Conservation (phyloP, 805 yeast genomes). For the Yarrowia sp. region DNA sequence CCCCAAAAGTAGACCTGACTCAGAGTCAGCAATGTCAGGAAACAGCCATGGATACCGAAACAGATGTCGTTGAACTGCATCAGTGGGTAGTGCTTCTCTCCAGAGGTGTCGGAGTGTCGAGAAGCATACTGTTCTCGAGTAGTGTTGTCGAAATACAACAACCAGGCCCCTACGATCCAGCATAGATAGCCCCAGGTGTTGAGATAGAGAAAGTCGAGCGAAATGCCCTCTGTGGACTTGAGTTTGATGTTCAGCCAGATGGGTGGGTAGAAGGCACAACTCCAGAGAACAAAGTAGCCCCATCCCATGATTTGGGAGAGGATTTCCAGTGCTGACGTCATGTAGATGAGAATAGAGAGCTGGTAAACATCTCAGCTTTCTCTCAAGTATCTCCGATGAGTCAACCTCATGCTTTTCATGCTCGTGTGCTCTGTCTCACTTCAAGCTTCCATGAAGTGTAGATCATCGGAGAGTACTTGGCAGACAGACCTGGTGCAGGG, state of each 20-base stretch:
- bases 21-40: conserved; percentile 11
- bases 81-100: conserved; percentile 49
- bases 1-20: conserved; percentile 12
- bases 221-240: conserved; percentile 51
- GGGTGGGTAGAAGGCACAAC: conserved; percentile 52
- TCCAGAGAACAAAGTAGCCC: conserved; percentile 42
- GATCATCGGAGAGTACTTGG: conserved; percentile 13
- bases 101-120: conserved; percentile 42
- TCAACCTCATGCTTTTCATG: neutral
- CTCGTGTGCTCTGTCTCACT: conserved; percentile 19
- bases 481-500: conserved; percentile 9
- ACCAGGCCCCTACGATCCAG: conserved; percentile 48
- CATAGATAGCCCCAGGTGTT: conserved; percentile 50
- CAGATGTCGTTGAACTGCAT: conserved; percentile 55
- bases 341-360: neutral
- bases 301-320: conserved; percentile 21
- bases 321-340: conserved; percentile 2
- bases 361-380: neutral
- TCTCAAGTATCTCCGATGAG: neutral
- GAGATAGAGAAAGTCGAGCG: conserved; percentile 50
- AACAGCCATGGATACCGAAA: conserved; percentile 53
- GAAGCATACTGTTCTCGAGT: conserved; percentile 51
- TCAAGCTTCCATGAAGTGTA: neutral
- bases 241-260: conserved; percentile 47
- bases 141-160: conserved; percentile 48